Base-by-base conservation (phyloP, 805 yeast genomes). In the Candida morakotiae region DNA sequence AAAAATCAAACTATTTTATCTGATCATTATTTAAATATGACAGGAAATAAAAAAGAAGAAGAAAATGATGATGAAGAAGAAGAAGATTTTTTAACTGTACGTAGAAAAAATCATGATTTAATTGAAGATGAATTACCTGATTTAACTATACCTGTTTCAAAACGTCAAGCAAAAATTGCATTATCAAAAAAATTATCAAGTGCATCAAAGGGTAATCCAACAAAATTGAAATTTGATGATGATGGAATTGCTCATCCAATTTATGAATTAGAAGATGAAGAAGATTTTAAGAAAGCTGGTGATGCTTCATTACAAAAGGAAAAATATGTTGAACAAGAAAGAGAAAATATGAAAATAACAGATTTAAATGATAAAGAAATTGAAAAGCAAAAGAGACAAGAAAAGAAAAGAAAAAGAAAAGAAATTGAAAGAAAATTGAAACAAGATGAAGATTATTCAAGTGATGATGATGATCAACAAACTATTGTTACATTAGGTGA, bases 221-320 rank as follows among this genome's bases (percentile, higher is more conserved):
- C 83, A 15, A 93, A 88, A 56, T 58, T 91, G 48, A 71, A 76
- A 38, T 93, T 91, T 54, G 99, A 93, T 55, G 98, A 93, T 44
- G 97, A 91, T 2, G 99, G 99, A 19, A 72, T 70, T 4, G 83
- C 98, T 0, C 98, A 91, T 60, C 85, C 95, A 8, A 69, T 91
- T 4, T 93, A 93, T 54, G 98, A 91, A 62, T 70, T 93, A 42
- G 88, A 87, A 55, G 86, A 83, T 48, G 97, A 87, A 60, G 93
- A 81, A 28, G 95, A 85, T 41, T 93, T 93, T 74, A 73, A 60
- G 44, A 77, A 75, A 44, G 89, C 86, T 28, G 80, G 79, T 21
- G 84, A 77, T 49, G 88, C 89, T 2, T 67, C 65, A 36, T 62
- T 56, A 8, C 94, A 87, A 62, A 83, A 85, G 62, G 61, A 69